Base-by-base conservation (phyloP, 371 early-diverging fungal species). In the Syncephalastrum contaminatum region DNA sequence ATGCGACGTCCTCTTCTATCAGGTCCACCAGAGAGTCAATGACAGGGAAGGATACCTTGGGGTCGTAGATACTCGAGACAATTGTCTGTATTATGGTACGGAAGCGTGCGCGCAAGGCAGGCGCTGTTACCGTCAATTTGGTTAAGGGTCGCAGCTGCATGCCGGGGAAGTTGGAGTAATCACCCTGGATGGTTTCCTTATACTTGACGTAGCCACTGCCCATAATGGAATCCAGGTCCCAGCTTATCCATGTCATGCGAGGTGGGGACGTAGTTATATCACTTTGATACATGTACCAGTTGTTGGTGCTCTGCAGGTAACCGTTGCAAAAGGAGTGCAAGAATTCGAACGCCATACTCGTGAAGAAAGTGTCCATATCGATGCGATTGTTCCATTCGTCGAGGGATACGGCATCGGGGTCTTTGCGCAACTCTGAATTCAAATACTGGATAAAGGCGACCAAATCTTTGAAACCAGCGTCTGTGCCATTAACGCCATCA, bases 291-390 rank as follows among this genome's bases (percentile, higher is more conserved):
- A 73, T 7, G 27, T 67, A 73, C 21, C 59, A 77, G 27, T 77
- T 77, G 42, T 73, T 58, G 21, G 62, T 67, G 53, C 54, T 63
- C 3, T 67, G 21, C 18, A 62, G 27, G 24, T 73, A 77, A 10
- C 72, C 72, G 47, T 77, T 73, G n/a, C 64, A 51, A 13, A 66
- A 73, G 4, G 69, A 73, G 18, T 62, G 22, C 6, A 71, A 27
- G 4, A 71, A 53, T 59, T 77, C 73, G 7, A 77, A 48, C 10
- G 69, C 67, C 54, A 72, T 43, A 4, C 72, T 72, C 56, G 43
- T 21, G 50, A 20, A 45, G 4, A 19, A 18, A 13, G 63, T 56
- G 18, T 77, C 72, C 1, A 57, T 69, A 27, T 70, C 64, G 13
- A 73, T 41, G 2, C 60, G 54, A n/a, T 53, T 15, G 4, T 71